Conservation (phyloP, 2,329 filamentous ascomycete species). For the Nannizziopsis barbatae region DNA sequence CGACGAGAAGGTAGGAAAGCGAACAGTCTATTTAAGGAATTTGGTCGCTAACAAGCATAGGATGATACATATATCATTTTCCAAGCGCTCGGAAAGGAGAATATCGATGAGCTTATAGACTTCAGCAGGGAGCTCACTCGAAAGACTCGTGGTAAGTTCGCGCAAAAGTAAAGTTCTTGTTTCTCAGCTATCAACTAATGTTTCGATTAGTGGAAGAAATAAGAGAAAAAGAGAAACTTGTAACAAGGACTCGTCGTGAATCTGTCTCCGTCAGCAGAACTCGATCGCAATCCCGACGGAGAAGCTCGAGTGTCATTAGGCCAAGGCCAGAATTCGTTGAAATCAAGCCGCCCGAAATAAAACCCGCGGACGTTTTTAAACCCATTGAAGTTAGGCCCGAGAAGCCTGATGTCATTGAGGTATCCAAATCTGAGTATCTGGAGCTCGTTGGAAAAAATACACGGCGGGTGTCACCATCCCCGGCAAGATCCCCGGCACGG, state of each 20-base stretch:
- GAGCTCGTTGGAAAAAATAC: background rate
- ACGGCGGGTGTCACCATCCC: conserved; percentile 5
- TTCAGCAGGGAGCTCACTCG: conserved; percentile 51
- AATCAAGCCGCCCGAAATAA: background rate
- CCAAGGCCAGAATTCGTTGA: conserved; percentile 21
- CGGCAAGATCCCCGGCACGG: conserved; percentile 2
- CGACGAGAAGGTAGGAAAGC: conserved; percentile 60
- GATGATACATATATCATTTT: conserved; percentile 70
- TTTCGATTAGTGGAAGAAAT: conserved; percentile 11
- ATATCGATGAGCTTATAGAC: conserved; percentile 77
- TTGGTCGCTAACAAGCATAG: conserved; percentile 39
- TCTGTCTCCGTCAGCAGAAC: conserved; percentile 27
- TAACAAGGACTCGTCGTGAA: conserved; percentile 19
- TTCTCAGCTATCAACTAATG: conserved; percentile 2
- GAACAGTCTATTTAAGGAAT: background rate
- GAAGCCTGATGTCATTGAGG: background rate
- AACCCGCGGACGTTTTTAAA: background rate
- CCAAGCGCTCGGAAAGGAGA: conserved; percentile 74
- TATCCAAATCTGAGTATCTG: background rate
- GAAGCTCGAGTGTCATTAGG: conserved; percentile 19
- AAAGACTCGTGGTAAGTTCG: background rate
- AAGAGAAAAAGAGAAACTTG: conserved; percentile 14
- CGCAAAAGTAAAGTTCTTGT: background rate
- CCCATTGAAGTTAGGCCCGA: background rate
- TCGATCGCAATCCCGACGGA: conserved; percentile 21